phyloP scores from a whole-genome alignment of 768 basidiomycete species.

The Tylopilus intermedius region DNA sequence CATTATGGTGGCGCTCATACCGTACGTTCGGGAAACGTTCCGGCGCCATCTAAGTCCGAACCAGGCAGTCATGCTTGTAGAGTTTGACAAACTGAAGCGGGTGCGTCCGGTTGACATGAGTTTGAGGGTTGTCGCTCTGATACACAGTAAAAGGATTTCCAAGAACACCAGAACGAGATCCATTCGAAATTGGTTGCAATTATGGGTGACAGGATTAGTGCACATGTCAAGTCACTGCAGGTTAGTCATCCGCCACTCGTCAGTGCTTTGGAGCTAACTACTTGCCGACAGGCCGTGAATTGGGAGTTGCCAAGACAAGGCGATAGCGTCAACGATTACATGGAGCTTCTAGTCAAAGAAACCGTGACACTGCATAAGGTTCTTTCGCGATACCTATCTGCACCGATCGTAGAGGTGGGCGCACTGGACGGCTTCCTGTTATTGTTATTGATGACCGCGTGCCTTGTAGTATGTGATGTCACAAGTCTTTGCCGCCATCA shows the following conservation, averaged over 20 bases:
- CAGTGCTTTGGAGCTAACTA: neutral
- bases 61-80: constrained; percentile 94
- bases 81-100: constrained; percentile 97
- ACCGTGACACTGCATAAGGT: constrained; percentile 95
- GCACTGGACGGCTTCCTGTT: constrained; percentile 4
- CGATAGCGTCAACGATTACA: constrained; percentile 79
- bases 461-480: constrained; percentile 78
- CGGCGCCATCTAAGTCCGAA: constrained; percentile 89
- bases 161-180: constrained; percentile 99
- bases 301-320: constrained; percentile 66
- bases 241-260: constrained; percentile 35
- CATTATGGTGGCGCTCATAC: constrained; percentile 88
- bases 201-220: constrained; percentile 90
- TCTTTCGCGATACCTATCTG: constrained; percentile 80
- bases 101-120: constrained; percentile 41
- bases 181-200: constrained; percentile 96
- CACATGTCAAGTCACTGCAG: constrained; percentile 80
- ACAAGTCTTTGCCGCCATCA: constrained; percentile 91
- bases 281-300: constrained; percentile 54
- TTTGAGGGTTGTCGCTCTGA: constrained; percentile 3
- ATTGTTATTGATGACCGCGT: constrained; percentile 9
- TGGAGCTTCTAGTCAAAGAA: constrained; percentile 90
- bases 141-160: constrained; percentile 66
- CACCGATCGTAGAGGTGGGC: constrained; percentile 74
- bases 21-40: constrained; percentile 93